Evolutionary conservation across 495 filamentous ascomycete species (phyloP), one percentile per base, ranked within the genome.

Genomic region (Annulohypoxylon moriforme): DNA sequence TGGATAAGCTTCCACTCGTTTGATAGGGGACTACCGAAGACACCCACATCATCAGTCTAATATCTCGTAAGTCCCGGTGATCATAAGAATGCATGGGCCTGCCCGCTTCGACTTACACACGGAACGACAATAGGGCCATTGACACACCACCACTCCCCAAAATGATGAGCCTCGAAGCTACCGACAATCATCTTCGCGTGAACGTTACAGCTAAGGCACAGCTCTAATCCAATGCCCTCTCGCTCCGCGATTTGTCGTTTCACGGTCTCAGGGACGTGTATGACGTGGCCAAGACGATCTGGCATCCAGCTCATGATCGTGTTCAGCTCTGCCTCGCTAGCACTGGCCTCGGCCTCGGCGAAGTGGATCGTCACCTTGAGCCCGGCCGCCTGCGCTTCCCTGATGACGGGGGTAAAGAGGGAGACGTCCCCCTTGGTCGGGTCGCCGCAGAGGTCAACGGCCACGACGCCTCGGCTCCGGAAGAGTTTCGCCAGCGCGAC

Each of bases 31-130:
- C 91, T 94, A 42, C 88, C 89, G 64, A 97, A 95, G 40, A 96
- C 87, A 1, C 93, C 93, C 20, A 97, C 92, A 79, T 96, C 93
- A 79, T 96, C 93, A 1, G 93, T 96, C 92, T 94, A 68, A n/a
- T 18, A 11, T 25, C n/a, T 56, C 33, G 31, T 72, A 49, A 60
- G 59, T 36, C 46, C 46, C 53, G n/a, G 57, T n/a, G 49, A 11
- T 16, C 40, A 27, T 42, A 65, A 4, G 25, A 16, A 29, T n/a
- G 22, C 14, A 31, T 6, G 3, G 20, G 16, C n/a, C 29, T 10
- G 8, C 6, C 4, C 7, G 11, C 16, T 29, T 61, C 29, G 31
- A 64, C 80, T 75, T 71, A 81, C 81, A 47, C 81, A 78, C 50
- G 82, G 69, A 22, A 80, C 77, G 4, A 83, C 80, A 10, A 81